These are phyloP conservation scores for Cardamine occulta DNA, from an alignment of 345 rosid species.

Conservation along the genomic window DNA sequence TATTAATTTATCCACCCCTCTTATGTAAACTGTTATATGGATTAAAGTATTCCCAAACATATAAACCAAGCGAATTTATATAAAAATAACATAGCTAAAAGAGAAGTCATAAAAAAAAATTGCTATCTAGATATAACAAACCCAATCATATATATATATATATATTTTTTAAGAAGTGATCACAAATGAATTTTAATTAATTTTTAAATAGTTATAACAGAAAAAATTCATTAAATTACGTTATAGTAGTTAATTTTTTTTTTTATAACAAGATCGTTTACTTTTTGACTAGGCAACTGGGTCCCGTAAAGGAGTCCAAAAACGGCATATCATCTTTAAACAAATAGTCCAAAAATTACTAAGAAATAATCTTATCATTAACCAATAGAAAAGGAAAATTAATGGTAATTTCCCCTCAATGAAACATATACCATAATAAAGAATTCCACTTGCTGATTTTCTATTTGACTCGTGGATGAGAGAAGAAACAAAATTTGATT, in stretches of 20 bases:
- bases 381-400: neutral
- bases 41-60: neutral
- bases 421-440: conserved; percentile 14
- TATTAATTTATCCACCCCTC: conserved; percentile 9
- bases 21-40: conserved; percentile 16
- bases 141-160: neutral
- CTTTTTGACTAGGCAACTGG: neutral
- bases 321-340: neutral
- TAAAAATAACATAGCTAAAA: neutral
- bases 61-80: neutral
- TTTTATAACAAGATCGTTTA: neutral
- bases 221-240: neutral
- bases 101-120: neutral
- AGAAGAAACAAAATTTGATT: no score
- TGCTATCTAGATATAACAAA: neutral
- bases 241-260: neutral
- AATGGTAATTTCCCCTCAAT: neutral
- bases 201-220: neutral
- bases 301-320: neutral
- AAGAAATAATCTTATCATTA: neutral
- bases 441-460: neutral
- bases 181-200: neutral
- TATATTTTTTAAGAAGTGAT: neutral
- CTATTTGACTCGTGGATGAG: no score
- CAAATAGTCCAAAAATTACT: neutral